Percentiles rank a stretch among this genome's conserved stretches.
phyloP scores from a whole-genome alignment of 176 grass and related monocot genomes.

The Cenchrus purpureus region DNA sequence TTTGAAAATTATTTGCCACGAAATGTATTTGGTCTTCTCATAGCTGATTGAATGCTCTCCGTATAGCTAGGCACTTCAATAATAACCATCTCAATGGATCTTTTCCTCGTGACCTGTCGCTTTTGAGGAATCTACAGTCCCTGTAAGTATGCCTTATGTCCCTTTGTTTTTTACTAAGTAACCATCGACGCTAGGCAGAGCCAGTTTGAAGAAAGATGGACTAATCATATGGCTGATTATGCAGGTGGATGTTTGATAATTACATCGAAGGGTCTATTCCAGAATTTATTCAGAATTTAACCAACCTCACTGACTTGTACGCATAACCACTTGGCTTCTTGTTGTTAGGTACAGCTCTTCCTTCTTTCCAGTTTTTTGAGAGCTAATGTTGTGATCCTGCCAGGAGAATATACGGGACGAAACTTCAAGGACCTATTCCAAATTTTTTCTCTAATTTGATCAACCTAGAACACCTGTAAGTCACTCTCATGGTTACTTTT shows the following conservation, averaged over 20 bases:
- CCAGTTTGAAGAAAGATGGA: slow-evolving; percentile 18
- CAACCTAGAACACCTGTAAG: slow-evolving; percentile 70
- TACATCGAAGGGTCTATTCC: slow-evolving; percentile 50
- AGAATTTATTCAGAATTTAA: slow-evolving; percentile 48
- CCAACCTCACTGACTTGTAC: slow-evolving; percentile 58
- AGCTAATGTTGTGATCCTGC: slow-evolving; percentile 28
- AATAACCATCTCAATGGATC: slow-evolving; percentile 50
- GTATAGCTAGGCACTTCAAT: slow-evolving; percentile 68
- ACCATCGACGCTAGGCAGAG: neutral
- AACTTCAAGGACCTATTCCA: slow-evolving; percentile 63
- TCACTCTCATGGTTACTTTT: neutral
- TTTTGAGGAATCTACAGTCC: slow-evolving; percentile 42
- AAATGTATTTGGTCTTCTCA: slow-evolving; percentile 8
- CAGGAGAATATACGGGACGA: slow-evolving; percentile 63
- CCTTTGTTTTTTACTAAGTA: slow-evolving; percentile 9
- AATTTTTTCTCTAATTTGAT: slow-evolving; percentile 35
- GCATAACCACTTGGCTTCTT: slow-evolving; percentile 13
- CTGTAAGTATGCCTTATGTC: slow-evolving; percentile 48
- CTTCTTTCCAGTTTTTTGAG: slow-evolving; percentile 11
- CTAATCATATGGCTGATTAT: slow-evolving; percentile 13
- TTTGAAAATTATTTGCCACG: neutral
- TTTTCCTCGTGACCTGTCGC: slow-evolving; percentile 39
- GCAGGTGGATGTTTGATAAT: slow-evolving; percentile 75
- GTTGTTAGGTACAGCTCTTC: slow-evolving; percentile 7
- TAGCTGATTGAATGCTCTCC: slow-evolving; percentile 41